These are phyloP conservation scores for Beauveria sp. DNA, from an alignment of 2,329 filamentous ascomycete genomes.

Conservation along the genomic window DNA sequence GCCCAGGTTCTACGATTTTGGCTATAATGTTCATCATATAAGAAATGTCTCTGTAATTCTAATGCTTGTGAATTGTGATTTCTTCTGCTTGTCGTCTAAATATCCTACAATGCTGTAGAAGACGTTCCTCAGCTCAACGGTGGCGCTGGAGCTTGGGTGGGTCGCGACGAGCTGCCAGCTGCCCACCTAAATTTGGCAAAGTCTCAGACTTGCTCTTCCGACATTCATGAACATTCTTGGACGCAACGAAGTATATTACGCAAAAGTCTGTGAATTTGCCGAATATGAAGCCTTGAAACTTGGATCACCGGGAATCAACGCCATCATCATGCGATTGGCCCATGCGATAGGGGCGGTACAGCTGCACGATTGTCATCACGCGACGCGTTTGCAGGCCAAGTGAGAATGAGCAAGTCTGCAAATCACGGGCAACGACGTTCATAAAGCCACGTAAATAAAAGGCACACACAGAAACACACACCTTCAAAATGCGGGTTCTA, in stretches of 20 bases:
- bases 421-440: neutral
- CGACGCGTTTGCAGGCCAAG: constrained; percentile 6
- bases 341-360: neutral
- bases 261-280: neutral
- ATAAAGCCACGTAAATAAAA: neutral
- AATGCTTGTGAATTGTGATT: too few relatives aligned
- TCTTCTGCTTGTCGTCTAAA: too few relatives aligned
- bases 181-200: neutral
- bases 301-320: too few relatives aligned
- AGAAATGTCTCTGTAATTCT: too few relatives aligned
- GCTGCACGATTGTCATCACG: constrained; percentile 2
- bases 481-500: constrained; percentile 42
- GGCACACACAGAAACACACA: neutral
- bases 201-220: neutral
- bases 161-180: constrained; percentile 1
- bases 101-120: too few relatives aligned
- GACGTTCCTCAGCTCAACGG: too few relatives aligned
- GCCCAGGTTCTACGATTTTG: too few relatives aligned
- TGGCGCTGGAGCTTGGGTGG: constrained; percentile 1
- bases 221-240: neutral
- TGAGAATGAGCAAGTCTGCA: neutral
- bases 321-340: neutral
- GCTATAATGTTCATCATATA: too few relatives aligned
- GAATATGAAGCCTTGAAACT: neutral
- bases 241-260: neutral